Conservation (phyloP, 2,329 filamentous ascomycete species). For the Cladophialophora psammophila region DNA sequence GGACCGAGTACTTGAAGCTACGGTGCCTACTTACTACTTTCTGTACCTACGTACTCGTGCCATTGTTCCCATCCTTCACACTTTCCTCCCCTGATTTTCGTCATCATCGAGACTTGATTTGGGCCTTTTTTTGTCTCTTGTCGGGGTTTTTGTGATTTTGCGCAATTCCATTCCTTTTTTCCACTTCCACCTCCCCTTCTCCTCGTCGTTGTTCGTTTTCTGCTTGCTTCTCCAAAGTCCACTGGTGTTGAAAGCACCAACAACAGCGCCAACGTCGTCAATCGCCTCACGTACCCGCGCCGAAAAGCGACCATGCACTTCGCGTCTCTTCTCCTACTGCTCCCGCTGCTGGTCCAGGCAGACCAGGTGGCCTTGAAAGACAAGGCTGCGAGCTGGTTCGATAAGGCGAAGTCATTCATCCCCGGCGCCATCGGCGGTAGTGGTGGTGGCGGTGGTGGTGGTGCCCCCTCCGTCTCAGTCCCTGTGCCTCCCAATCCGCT, state of each 20-base stretch:
- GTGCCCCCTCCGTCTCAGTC: conserved; percentile 40
- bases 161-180: background rate
- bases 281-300: background rate
- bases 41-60: no score
- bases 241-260: no score
- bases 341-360: conserved; percentile 44
- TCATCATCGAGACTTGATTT: background rate
- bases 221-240: background rate
- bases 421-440: conserved; percentile 50
- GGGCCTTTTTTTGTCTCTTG: background rate
- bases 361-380: conserved; percentile 63
- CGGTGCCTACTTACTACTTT: background rate
- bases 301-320: conserved; percentile 56
- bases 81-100: background rate
- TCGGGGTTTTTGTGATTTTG: background rate
- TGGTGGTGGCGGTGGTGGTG: conserved; percentile 27
- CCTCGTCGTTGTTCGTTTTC: background rate
- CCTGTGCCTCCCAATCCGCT: conserved; percentile 43
- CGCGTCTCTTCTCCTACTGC: conserved; percentile 55
- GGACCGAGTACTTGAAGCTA: background rate
- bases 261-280: background rate
- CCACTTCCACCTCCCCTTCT: no score
- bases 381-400: conserved; percentile 56
- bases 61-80: no score
- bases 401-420: conserved; percentile 62